Conservation (phyloP, 2,329 filamentous ascomycete genomes). For the Beauveria brongniartii region DNA sequence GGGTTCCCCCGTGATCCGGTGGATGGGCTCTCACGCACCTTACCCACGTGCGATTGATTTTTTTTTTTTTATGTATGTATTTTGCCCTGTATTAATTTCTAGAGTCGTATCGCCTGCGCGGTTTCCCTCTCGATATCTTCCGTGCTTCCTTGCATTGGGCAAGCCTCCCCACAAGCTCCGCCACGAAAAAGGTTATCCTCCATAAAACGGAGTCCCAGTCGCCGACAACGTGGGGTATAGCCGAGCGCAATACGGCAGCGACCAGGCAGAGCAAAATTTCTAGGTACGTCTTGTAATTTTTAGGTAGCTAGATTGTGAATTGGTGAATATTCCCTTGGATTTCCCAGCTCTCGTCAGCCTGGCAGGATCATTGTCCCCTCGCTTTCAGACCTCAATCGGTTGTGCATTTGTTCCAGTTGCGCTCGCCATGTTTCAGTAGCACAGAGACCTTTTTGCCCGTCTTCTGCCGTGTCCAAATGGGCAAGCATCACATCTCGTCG, state of each 20-base stretch:
- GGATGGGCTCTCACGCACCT: not conserved
- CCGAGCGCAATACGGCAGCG: not conserved
- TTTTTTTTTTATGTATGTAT: too few relatives aligned
- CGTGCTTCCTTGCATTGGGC: not conserved
- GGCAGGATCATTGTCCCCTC: too few relatives aligned
- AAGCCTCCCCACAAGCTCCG: not conserved
- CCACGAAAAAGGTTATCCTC: not conserved
- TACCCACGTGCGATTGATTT: not conserved
- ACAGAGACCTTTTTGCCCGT: too few relatives aligned
- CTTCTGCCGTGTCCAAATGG: too few relatives aligned
- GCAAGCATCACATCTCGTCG: too few relatives aligned
- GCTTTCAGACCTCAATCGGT: too few relatives aligned
- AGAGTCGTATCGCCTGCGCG: not conserved
- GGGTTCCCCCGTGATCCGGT: not conserved
- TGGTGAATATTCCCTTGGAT: too few relatives aligned
- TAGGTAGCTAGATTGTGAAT: too few relatives aligned
- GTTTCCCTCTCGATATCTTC: not conserved
- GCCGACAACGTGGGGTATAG: constrained; percentile 1
- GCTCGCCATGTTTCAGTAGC: too few relatives aligned
- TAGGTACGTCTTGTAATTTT: too few relatives aligned
- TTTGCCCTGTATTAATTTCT: not conserved
- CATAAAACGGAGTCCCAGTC: not conserved
- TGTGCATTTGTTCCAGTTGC: too few relatives aligned
- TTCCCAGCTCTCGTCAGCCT: too few relatives aligned
- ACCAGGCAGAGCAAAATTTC: not conserved